Evolutionary conservation across 1,139 yeast species (phyloP).

Genomic region (Magnusiomyces ingens): DNA sequence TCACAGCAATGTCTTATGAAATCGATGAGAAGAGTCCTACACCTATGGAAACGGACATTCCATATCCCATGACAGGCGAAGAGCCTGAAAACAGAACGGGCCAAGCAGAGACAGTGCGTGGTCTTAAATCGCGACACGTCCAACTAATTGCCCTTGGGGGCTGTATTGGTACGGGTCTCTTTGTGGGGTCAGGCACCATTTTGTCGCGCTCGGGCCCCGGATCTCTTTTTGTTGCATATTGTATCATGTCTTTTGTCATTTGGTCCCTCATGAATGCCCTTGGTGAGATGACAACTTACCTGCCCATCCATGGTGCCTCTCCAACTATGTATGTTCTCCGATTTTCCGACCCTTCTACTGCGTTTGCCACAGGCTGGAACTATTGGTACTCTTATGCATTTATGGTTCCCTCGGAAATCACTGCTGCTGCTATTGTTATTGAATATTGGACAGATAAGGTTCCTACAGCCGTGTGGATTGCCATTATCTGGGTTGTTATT

Average conservation of each 20-base stretch:
- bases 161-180: conserved; percentile 65
- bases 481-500: conserved; percentile 53
- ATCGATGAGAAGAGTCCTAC: background rate
- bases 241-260: conserved; percentile 45
- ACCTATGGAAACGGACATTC: background rate
- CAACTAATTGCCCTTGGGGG: conserved; percentile 71
- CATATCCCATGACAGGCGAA: background rate
- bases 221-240: conserved; percentile 56
- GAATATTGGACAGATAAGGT: conserved; percentile 56
- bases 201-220: conserved; percentile 66
- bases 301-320: conserved; percentile 59
- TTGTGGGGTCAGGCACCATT: conserved; percentile 64
- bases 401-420: conserved; percentile 54
- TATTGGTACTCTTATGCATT: conserved; percentile 63
- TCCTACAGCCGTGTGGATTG: conserved; percentile 50
- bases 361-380: conserved; percentile 55
- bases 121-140: conserved; percentile 41
- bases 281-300: conserved; percentile 59
- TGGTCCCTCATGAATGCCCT: conserved; percentile 50
- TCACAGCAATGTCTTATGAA: background rate
- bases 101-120: conserved; percentile 23
- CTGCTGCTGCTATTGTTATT: conserved; percentile 53
- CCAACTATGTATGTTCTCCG: conserved; percentile 55
- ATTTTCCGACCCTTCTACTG: conserved; percentile 55
- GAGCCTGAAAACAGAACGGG: background rate